These are phyloP conservation scores for Mortierella sp. DNA, from an alignment of 371 early-diverging fungal genomes.

Conservation along the genomic window DNA sequence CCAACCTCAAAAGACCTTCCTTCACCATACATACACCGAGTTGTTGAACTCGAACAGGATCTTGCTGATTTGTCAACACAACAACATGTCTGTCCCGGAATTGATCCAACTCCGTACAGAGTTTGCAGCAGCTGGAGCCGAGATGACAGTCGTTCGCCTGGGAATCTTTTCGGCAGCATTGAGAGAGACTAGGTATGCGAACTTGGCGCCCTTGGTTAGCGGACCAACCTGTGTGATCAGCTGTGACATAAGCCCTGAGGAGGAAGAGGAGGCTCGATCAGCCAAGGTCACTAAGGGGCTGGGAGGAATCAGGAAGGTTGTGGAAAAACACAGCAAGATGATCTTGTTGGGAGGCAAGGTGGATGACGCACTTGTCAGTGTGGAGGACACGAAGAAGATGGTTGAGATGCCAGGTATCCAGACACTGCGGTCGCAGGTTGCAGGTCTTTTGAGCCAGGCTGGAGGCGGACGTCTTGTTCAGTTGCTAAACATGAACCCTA, in stretches of 20 bases:
- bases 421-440: constrained; percentile 66
- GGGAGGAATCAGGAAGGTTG: constrained; percentile 61
- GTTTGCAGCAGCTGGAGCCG: constrained; percentile 55
- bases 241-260: constrained; percentile 60
- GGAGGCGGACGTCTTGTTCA: constrained; percentile 66
- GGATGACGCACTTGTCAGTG: constrained; percentile 66
- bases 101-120: constrained; percentile 68
- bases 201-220: constrained; percentile 66
- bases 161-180: constrained; percentile 69
- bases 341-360: constrained; percentile 74
- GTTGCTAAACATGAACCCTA: constrained; percentile 62
- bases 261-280: constrained; percentile 50
- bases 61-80: constrained; percentile 75
- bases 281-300: constrained; percentile 61
- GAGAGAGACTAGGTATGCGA: constrained; percentile 66
- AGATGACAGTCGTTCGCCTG: constrained; percentile 65
- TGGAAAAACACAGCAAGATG: constrained; percentile 74
- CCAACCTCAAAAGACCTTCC: constrained; percentile 55
- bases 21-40: constrained; percentile 65
- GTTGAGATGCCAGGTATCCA: constrained; percentile 70
- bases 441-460: constrained; percentile 71
- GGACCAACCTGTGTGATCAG: constrained; percentile 72
- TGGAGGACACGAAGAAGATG: constrained; percentile 67
- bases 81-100: constrained; percentile 75
- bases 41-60: constrained; percentile 67